Base-by-base conservation (phyloP, 2,329 filamentous ascomycete genomes). In the Endoconidiophora laricicola region DNA sequence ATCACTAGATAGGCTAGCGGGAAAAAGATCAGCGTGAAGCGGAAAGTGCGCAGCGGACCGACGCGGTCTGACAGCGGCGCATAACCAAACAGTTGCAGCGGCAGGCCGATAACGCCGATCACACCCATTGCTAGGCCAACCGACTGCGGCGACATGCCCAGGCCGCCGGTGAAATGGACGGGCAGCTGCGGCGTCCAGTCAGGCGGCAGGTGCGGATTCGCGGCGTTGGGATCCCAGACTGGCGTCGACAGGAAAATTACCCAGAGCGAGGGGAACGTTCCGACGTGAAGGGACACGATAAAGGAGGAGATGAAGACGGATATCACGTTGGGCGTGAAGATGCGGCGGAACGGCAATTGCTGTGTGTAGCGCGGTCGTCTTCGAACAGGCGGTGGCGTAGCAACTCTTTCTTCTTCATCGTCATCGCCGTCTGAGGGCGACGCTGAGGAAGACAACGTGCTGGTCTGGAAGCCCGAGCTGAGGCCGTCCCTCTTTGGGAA, bases 61-160 rank as follows among this genome's bases (percentile, higher is more conserved):
- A 86, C 71, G 2, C 72, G 72, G 2, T 70, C 66, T 44, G 83
- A 83, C 16, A 86, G 65, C 26, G 65, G 64, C 1, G 84, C 83
- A 59, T 88, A 90, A 7, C 86, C 65, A 46, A 83, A 67, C 54
- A 65, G 54, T 52, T 65, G 63, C 43, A 91, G 68, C 0, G 70
- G 66, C 37, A 91, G 81, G n/a, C 86, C 86, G 41, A 90, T 78
- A 45, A 76, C 64, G 6, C 85, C 86, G 14, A 91, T 72, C 47
- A 83, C 79, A 2, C 84, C 79, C 67, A 88, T 86, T 3, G 83
- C 82, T 41, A 84, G 66, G n/a, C 85, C 85, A 29, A 91, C 81
- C 2, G 76, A 73, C 1, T 74, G 71, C 0, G 83, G 79, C 0
- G 76, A 74, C 48, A 91, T 72, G n/a, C 83, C 83, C 0, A 91